Base-by-base conservation (phyloP, 2,329 filamentous ascomycete genomes). In the Fonsecaea pugnacius region DNA sequence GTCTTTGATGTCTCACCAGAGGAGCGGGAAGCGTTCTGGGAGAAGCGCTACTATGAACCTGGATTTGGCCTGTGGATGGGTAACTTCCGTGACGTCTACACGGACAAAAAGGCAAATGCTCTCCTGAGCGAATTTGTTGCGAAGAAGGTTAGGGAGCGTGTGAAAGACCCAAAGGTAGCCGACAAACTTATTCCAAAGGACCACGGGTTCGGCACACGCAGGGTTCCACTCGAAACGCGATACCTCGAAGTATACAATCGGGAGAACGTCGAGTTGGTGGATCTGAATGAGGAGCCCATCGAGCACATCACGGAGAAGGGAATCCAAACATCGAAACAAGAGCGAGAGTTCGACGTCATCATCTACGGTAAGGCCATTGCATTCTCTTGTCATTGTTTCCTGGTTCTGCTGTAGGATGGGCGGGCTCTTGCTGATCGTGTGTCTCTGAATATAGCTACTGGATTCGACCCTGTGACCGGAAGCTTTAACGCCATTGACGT, bases 101-200 rank as follows among this genome's bases (percentile, higher is more conserved):
- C 75, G 12, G 73, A 78, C 43, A 53, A 73, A 0, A 76, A 82
- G 12, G 82, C 83, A 0, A 88, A 88, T 68, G 72, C 77, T 14
- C 77, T 79, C 58, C 76, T 78, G 0, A 87, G 86, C 69, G 75
- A 81, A 4, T 86, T 86, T 71, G 86, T 85, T 81, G 78, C 76
- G 1, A 77, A 79, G 66, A 85, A 85, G 73, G 81, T 79, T 0
- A 79, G 83, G 0, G 75, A 74, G 5, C 78, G 85, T 1, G 79
- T 88, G 40, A 73, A 77, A 0, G 82, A 88, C 66, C 78, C 83
- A 0, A 73, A 71, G 24, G 80, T 80, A 71, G 73, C 79, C 35
- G 82, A 86, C n/a, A 67, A 87, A 1, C 76, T 88, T 6, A 85
- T 84, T 0, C 86, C 86, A 0, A 69, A 77, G 7, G 73, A 83